Conservation (phyloP, 2,329 filamentous ascomycete species). For the Fusarium tupiense region DNA sequence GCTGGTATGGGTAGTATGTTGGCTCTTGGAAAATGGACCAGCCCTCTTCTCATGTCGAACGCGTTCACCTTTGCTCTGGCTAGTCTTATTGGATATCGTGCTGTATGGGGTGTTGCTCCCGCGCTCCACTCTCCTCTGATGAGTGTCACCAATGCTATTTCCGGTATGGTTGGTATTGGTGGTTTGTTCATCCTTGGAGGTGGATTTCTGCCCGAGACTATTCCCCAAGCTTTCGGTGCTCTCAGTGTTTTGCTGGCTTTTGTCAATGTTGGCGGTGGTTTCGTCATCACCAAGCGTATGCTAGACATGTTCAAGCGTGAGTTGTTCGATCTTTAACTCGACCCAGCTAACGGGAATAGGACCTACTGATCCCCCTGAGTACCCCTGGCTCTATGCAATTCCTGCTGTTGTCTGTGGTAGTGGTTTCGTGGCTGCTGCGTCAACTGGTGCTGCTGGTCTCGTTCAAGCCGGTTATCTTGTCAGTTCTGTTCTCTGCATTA, state of each 20-base stretch:
- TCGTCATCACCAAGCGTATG: conserved; percentile 93
- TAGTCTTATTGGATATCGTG: conserved; percentile 86
- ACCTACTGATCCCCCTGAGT: conserved; percentile 87
- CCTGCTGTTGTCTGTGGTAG: conserved; percentile 82
- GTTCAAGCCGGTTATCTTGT: conserved; percentile 89
- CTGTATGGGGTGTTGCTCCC: conserved; percentile 86
- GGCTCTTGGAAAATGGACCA: conserved; percentile 81
- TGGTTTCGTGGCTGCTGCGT: conserved; percentile 81
- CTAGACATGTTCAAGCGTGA: conserved; percentile 86
- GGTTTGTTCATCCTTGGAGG: conserved; percentile 91
- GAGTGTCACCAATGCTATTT: conserved; percentile 94
- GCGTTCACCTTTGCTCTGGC: conserved; percentile 86
- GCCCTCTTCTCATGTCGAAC: conserved; percentile 88
- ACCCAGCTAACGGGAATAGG: conserved; percentile 53
- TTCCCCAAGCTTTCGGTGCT: conserved; percentile 82
- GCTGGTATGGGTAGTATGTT: conserved; percentile 81
- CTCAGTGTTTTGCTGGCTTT: conserved; percentile 85
- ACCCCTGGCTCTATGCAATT: conserved; percentile 85
- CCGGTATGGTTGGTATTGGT: conserved; percentile 89
- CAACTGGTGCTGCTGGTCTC: conserved; percentile 83
- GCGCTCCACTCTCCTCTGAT: conserved; percentile 89
- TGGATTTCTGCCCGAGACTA: conserved; percentile 78
- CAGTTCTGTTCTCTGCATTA: conserved; percentile 85
- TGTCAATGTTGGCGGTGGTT: conserved; percentile 88
- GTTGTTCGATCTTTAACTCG: conserved; percentile 28